These are phyloP conservation scores for Sclerotinia borealis DNA, from an alignment of 2,329 filamentous ascomycete genomes.

Conservation along the genomic window DNA sequence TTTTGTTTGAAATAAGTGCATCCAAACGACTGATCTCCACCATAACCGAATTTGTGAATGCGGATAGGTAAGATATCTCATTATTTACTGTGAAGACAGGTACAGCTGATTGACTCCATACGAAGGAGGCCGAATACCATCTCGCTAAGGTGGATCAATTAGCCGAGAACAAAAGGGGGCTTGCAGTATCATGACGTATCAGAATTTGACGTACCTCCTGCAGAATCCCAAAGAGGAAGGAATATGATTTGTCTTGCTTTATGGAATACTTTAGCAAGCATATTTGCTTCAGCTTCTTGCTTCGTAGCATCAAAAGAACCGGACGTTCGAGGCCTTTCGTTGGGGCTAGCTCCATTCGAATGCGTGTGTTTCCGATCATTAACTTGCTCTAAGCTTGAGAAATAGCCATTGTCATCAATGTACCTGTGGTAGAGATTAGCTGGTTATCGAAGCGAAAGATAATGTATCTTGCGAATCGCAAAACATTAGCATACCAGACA, in stretches of 20 bases:
- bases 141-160: conserved; percentile 14
- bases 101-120: conserved; percentile 31
- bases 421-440: background rate
- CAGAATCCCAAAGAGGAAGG: conserved; percentile 30
- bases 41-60: conserved; percentile 32
- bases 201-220: conserved; percentile 18
- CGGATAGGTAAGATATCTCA: conserved; percentile 32
- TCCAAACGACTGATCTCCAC: conserved; percentile 36
- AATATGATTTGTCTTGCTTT: conserved; percentile 30
- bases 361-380: conserved; percentile 11
- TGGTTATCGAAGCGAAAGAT: background rate
- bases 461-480: background rate
- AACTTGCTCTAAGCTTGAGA: conserved; percentile 28
- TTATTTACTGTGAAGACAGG: conserved; percentile 27
- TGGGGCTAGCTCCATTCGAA: background rate
- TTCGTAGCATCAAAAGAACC: conserved; percentile 16
- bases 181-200: background rate
- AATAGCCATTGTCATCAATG: conserved; percentile 29
- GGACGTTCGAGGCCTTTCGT: conserved; percentile 14
- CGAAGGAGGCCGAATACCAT: conserved; percentile 28
- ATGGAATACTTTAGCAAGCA: conserved; percentile 27
- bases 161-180: background rate
- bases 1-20: conserved; percentile 39
- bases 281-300: conserved; percentile 23
- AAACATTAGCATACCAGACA: conserved; percentile 22